Percentiles rank a stretch among this genome's conserved stretches.
phyloP scores from a whole-genome alignment of 1,139 yeast species.

The Magnusiomyces fungicola region DNA sequence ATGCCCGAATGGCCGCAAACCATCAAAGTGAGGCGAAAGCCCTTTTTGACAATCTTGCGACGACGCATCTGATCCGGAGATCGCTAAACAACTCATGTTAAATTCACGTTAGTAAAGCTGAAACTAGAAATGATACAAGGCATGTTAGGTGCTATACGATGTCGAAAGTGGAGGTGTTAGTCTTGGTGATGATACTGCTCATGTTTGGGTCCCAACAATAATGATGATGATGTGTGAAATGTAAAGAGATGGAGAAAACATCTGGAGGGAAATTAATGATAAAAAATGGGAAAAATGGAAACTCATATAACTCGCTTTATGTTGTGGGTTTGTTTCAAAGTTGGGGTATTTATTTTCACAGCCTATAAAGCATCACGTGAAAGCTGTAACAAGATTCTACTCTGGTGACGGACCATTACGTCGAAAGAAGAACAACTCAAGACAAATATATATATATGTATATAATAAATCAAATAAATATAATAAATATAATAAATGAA shows the following conservation, averaged over 20 bases:
- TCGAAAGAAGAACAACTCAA: no score
- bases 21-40: conserved; percentile 71
- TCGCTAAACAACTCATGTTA: conserved; percentile 6
- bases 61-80: conserved; percentile 37
- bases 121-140: not conserved
- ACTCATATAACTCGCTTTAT: not conserved
- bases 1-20: conserved; percentile 67
- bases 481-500: no score
- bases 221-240: not conserved
- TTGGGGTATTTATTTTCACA: no score
- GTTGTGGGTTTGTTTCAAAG: no score
- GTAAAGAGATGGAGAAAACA: not conserved
- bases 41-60: conserved; percentile 73
- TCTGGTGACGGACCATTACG: no score
- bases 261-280: not conserved
- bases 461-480: no score
- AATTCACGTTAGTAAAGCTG: not conserved
- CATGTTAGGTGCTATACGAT: not conserved
- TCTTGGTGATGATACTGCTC: conserved; percentile 4
- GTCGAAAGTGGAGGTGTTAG: conserved; percentile 2
- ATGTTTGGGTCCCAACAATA: no score
- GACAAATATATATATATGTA: no score
- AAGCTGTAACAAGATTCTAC: no score
- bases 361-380: no score
- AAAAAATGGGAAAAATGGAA: not conserved